Conservation (phyloP, 1,139 yeast species). For the Suhomyces anneliseae region DNA sequence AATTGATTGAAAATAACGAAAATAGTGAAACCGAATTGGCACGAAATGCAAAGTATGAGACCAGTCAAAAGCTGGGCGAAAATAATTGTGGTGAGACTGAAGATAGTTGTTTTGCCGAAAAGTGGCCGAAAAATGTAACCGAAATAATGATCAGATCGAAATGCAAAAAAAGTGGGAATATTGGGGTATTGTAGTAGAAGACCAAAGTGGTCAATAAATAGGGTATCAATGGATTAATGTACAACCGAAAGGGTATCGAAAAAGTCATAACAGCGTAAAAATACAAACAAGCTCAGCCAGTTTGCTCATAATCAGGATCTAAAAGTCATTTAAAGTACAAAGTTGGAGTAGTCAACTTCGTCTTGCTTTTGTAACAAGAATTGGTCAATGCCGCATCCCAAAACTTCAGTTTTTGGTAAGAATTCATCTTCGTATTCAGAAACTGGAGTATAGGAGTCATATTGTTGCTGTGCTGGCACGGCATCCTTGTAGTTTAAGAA, state of each 20-base stretch:
- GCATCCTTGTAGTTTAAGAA: slow-evolving; percentile 6
- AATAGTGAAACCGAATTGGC: not conserved
- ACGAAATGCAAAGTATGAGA: not conserved
- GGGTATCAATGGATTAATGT: slow-evolving; percentile 8
- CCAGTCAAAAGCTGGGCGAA: slow-evolving; percentile 1
- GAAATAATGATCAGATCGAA: not conserved
- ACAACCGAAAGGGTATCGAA: slow-evolving; percentile 10
- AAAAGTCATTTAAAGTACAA: not conserved
- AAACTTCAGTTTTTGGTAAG: slow-evolving; percentile 10
- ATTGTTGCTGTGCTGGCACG: slow-evolving; percentile 7
- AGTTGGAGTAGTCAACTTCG: slow-evolving; percentile 12
- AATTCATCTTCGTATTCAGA: slow-evolving; percentile 25
- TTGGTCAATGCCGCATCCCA: slow-evolving; percentile 24
- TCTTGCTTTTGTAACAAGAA: slow-evolving; percentile 28
- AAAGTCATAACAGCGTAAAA: slow-evolving; percentile 7
- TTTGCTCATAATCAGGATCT: too few relatives aligned
- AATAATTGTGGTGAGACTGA: too few relatives aligned
- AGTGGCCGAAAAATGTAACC: slow-evolving; percentile 1
- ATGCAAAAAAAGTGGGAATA: not conserved
- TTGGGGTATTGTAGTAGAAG: not conserved
- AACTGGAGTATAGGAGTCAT: slow-evolving; percentile 21
- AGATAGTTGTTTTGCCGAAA: not conserved
- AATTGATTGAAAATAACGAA: not conserved
- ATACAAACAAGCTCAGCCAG: not conserved
- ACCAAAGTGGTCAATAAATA: not conserved